Conservation (phyloP, 345 rosid species). For the Clausena lansium region DNA sequence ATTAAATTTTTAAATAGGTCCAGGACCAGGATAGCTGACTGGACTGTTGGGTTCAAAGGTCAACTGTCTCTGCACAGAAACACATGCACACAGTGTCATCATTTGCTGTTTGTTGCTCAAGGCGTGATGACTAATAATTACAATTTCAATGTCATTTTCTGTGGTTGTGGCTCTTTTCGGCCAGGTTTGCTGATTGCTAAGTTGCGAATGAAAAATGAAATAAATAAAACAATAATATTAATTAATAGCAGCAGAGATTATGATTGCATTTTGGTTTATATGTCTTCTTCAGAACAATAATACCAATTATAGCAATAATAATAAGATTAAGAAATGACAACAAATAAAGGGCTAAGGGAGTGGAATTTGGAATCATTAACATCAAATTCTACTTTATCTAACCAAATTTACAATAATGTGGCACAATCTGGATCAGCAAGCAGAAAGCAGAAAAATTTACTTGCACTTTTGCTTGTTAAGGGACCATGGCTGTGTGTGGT, state of each 20-base stretch:
- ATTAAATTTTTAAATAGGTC: neutral
- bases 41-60: constrained; percentile 41
- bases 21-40: constrained; percentile 22
- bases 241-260: constrained; percentile 32
- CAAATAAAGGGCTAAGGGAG: constrained; percentile 35
- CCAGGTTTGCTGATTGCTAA: constrained; percentile 27
- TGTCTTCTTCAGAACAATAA: constrained; percentile 59
- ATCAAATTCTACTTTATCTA: constrained; percentile 20
- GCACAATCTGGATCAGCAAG: constrained; percentile 11
- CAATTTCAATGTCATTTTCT: constrained; percentile 32
- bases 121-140: constrained; percentile 54
- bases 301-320: constrained; percentile 52
- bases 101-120: constrained; percentile 39
- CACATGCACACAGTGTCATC: constrained; percentile 39
- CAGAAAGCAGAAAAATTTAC: neutral
- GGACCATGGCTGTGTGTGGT: neutral
- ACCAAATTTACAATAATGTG: constrained; percentile 16
- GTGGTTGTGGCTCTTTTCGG: constrained; percentile 30
- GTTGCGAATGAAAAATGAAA: constrained; percentile 11
- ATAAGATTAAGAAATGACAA: constrained; percentile 40
- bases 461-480: neutral
- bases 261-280: constrained; percentile 64
- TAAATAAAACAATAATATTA: constrained; percentile 16
- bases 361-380: constrained; percentile 37
- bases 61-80: constrained; percentile 44